Evolutionary conservation across 1,284 basidiomycete genomes (phyloP).

Genomic region (Moesziomyces antarcticus): DNA sequence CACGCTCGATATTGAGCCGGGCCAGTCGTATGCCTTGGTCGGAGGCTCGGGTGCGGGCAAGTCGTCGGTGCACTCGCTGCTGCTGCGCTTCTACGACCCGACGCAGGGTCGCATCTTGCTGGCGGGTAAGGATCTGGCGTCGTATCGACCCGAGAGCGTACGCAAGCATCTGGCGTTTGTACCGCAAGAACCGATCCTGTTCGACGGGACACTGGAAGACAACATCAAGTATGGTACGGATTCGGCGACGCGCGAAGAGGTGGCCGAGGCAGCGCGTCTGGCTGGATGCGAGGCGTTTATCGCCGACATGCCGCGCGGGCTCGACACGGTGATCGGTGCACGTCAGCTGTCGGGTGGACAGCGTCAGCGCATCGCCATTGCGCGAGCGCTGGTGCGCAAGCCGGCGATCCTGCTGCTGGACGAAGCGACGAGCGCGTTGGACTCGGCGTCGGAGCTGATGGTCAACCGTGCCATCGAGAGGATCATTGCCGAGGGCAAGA

Average conservation of each 20-base stretch:
- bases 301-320: constrained; percentile 86
- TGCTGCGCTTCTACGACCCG: constrained; percentile 94
- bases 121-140: constrained; percentile 88
- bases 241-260: constrained; percentile 80
- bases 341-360: constrained; percentile 69
- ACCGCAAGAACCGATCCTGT: constrained; percentile 63
- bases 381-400: constrained; percentile 70
- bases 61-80: constrained; percentile 86
- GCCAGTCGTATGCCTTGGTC: constrained; percentile 67
- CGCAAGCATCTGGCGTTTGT: constrained; percentile 64
- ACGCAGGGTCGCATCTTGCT: constrained; percentile 81
- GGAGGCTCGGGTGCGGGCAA: constrained; percentile 72
- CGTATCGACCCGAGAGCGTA: constrained; percentile 75
- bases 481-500: constrained; percentile 70
- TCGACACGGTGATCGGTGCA: constrained; percentile 75
- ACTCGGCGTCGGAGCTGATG: constrained; percentile 69
- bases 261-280: constrained; percentile 85
- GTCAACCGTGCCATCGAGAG: constrained; percentile 70
- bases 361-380: constrained; percentile 71
- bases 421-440: constrained; percentile 69
- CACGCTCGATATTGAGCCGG: constrained; percentile 65
- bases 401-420: constrained; percentile 69
- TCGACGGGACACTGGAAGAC: constrained; percentile 85
- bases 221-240: constrained; percentile 88
- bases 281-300: constrained; percentile 94